phyloP scores from a whole-genome alignment of 164 flowering plant species.

The Buxus sempervirens region DNA sequence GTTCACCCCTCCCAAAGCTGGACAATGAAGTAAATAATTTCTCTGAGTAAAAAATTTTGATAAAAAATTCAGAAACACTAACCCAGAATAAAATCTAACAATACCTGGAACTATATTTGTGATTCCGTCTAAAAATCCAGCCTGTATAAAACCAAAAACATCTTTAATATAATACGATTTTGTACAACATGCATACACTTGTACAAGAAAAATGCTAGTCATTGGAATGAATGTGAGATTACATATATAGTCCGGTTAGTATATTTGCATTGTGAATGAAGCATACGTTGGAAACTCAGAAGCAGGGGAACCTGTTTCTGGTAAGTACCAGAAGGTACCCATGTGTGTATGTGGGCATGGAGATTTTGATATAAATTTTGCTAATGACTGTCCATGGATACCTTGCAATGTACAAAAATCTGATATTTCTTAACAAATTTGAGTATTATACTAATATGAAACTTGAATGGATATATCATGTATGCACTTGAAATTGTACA shows the following conservation, averaged over 20 bases:
- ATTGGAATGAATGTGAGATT: too few species aligned
- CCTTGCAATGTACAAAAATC: too few species aligned
- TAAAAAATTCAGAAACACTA: neutral
- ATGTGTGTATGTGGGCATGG: neutral
- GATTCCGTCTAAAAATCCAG: constrained; percentile 92
- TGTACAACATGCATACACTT: neutral
- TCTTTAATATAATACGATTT: neutral
- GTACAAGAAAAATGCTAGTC: neutral
- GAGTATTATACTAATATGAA: too few species aligned
- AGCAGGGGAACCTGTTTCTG: too few species aligned
- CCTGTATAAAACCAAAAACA: constrained; percentile 38
- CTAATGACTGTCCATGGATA: too few species aligned
- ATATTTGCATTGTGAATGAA: neutral
- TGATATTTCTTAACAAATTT: too few species aligned
- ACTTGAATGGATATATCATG: too few species aligned
- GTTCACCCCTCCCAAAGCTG: constrained; percentile 89
- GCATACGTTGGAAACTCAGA: too few species aligned
- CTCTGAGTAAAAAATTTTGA: neutral
- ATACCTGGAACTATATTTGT: constrained; percentile 89
- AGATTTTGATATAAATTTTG: too few species aligned
- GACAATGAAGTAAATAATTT: neutral
- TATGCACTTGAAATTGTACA: neutral
- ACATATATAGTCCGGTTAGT: neutral
- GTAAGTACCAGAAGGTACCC: too few species aligned
- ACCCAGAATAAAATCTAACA: neutral